Evolutionary conservation across 108 stramenopile genomes (phyloP).

Genomic region (Fragilariopsis cylindrus): DNA sequence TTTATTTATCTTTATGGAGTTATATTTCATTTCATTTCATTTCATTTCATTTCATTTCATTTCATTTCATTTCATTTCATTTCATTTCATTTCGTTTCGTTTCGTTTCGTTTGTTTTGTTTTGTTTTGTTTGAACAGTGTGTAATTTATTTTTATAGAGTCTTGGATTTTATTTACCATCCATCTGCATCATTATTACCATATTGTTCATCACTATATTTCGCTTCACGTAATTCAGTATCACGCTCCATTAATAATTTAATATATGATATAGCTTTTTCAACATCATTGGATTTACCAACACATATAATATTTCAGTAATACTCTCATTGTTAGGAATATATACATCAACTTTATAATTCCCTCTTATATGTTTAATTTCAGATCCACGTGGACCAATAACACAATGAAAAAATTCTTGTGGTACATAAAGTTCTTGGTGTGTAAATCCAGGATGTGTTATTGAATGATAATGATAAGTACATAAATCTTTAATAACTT

Average conservation of each 20-base stretch:
- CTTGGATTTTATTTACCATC: not conserved
- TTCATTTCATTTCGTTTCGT: too few relatives aligned
- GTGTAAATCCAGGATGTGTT: conserved; percentile 27
- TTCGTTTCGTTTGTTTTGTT: too few relatives aligned
- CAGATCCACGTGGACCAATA: conserved; percentile 27
- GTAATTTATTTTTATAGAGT: too few relatives aligned
- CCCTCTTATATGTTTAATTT: conserved; percentile 28
- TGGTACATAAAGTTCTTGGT: conserved; percentile 27
- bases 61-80: too few relatives aligned
- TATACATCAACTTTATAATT: conserved; percentile 30
- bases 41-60: too few relatives aligned
- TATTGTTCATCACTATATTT: conserved; percentile 25
- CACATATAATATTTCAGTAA: conserved; percentile 23
- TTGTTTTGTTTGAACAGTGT: too few relatives aligned
- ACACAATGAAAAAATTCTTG: conserved; percentile 26
- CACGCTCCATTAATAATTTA: conserved; percentile 25
- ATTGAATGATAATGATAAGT: conserved; percentile 22
- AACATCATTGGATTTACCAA: conserved; percentile 22
- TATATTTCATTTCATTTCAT: too few relatives aligned
- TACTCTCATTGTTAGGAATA: conserved; percentile 18
- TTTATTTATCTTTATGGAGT: too few relatives aligned
- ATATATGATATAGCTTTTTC: conserved; percentile 25
- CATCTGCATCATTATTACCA: conserved; percentile 13
- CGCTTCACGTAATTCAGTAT: conserved; percentile 14
- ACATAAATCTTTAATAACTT: conserved; percentile 3